Base-by-base conservation (phyloP, 1,139 yeast genomes). In the Scheffersomyces titani region DNA sequence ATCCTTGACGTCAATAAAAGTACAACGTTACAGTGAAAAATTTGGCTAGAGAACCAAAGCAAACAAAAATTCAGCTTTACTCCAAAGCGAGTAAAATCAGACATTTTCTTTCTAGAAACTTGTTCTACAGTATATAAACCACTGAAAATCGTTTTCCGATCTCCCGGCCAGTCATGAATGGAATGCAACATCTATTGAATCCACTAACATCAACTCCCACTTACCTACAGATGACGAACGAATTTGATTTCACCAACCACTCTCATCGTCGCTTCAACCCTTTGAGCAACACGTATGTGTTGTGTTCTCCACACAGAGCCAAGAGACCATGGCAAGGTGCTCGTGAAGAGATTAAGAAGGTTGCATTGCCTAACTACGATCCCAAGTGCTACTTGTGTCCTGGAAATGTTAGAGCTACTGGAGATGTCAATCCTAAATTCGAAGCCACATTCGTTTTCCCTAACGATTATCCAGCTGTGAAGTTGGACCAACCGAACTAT, bases 311-410 rank as follows among this genome's bases (percentile, higher is more conserved):
- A 5, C 94, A 89, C 67, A 77, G 94, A 58, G 85, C 92, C 45
- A 87, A 88, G 69, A 81, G 94, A 63, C 93, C 92, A 21, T 89
- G 93, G 94, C 90, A 87, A 70, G 93, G 93, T 52, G 90, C 88
- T 61, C 80, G 85, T 61, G 93, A 89, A 68, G 79, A 77, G 51
- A 72, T 80, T 24, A 70, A 71, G 55, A 77, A 72, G 54, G 77
- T 75, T 20, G 65, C 70, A 47, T 74, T 82, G 59, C 88, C 90
- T 1, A 74, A 68, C 49, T 87, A 84, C 66, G 94, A 89, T 65
- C 83, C 84, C 36, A 82, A 82, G 60, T 89, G 94, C 70, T 89
- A 86, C 72, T 75, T 89, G 61, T 89, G 94, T 69, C 93, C 94
- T 1, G 87, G 92, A 5, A 89, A 89, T 68, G 73, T 76, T 16